Conservation (phyloP, 352 stramenopile genomes). For the Pythium biforme region DNA sequence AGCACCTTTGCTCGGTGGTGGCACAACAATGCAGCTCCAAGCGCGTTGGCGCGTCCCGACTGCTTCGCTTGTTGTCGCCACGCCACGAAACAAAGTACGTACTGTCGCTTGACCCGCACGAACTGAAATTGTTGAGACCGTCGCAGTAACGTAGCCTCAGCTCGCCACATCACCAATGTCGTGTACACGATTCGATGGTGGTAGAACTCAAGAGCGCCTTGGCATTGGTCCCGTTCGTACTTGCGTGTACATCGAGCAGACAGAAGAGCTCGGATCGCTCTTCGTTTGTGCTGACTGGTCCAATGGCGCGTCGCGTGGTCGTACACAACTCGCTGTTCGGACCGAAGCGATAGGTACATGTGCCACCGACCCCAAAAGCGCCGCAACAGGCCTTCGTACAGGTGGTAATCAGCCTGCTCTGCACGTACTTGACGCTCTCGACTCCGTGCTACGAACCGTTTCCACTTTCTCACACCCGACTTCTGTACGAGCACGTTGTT, state of each 20-base stretch:
- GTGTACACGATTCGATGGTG: not conserved
- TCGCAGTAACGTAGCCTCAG: not conserved
- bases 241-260: not conserved
- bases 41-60: not conserved
- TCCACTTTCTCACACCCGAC: conserved; percentile 14
- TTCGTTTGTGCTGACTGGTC: not conserved
- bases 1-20: not conserved
- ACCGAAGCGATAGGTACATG: not conserved
- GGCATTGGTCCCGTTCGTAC: conserved; percentile 1
- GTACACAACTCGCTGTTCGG: not conserved
- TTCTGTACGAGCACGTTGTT: not conserved
- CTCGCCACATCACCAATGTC: not conserved
- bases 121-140: not conserved
- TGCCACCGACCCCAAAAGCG: conserved; percentile 17
- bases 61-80: conserved; percentile 4
- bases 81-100: conserved; percentile 7
- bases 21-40: not conserved
- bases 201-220: not conserved
- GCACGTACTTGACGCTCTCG: not conserved
- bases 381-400: conserved; percentile 16
- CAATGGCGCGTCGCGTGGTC: not conserved
- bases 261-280: conserved; percentile 5
- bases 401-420: conserved; percentile 14
- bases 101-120: not conserved
- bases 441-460: conserved; percentile 8